phyloP scores from a whole-genome alignment of 192 early-diverging fungal genomes.

The Coemansia sp. region DNA sequence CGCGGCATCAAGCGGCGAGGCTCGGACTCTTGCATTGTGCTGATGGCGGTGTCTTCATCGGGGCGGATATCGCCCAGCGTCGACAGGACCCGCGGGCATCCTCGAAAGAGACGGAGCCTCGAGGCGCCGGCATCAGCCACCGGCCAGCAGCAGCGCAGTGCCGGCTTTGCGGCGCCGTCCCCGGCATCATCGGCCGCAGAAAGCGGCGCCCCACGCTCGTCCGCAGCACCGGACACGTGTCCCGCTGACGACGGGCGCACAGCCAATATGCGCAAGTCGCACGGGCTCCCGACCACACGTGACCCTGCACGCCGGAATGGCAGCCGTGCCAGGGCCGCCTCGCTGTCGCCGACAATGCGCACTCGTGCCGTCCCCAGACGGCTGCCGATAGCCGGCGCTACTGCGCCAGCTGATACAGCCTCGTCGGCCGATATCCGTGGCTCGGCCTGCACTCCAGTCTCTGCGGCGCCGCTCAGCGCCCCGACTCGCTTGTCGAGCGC shows the following conservation, averaged over 20 bases:
- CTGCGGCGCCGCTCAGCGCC: neutral
- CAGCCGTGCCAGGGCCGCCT: neutral
- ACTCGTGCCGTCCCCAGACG: neutral
- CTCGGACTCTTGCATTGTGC: slow-evolving; percentile 36
- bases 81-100: neutral
- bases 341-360: neutral
- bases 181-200: too few relatives aligned
- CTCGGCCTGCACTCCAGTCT: neutral
- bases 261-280: slow-evolving; percentile 18
- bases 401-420: too few relatives aligned
- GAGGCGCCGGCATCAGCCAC: slow-evolving; percentile 2
- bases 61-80: too few relatives aligned
- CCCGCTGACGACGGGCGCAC: neutral
- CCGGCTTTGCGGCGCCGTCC: neutral
- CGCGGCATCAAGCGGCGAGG: slow-evolving; percentile 45
- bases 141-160: neutral
- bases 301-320: slow-evolving; percentile 3
- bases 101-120: slow-evolving; percentile 16
- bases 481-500: neutral
- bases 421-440: too few relatives aligned
- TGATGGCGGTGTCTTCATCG: slow-evolving; percentile 32
- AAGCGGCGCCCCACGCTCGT: neutral
- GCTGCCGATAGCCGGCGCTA: neutral
- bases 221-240: slow-evolving; percentile 1
- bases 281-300: slow-evolving; percentile 6